Base-by-base conservation (phyloP, 768 basidiomycete genomes). In the Auricularia cornea region DNA sequence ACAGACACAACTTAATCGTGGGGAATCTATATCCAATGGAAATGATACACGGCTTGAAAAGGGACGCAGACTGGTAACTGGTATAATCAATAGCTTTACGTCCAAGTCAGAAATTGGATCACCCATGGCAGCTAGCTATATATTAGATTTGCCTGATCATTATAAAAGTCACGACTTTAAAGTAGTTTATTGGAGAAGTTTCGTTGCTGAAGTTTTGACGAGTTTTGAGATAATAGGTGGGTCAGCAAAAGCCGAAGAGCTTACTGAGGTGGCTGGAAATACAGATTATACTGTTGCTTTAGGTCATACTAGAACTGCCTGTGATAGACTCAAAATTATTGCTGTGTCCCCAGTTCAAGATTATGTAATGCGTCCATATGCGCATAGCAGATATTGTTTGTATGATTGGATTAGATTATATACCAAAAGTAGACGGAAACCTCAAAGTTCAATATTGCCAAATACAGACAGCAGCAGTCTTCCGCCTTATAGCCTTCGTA, bases 101-200 rank as follows among this genome's bases (percentile, higher is more conserved):
- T 66, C 72, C 0, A 77, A 76, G 63, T 28, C 69, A 20, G 76
- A 79, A 64, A 71, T 79, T 14, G 78, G 78, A 0, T 70, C 70
- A 16, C 78, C 78, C 0, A 75, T 78, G 72, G 72, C 72, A 1
- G 71, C 65, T 16, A 65, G 75, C 64, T 78, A 78, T 59, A 56
- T 78, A 1, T 62, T 77, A 11, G 71, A 68, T 6, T 66, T 74
- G 60, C 76, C 74, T n/a, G 79, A 80, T 63, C 76, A 77, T 29
- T 78, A 79, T 61, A 77, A 75, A 0, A 73, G 68, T 60, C 73
- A 76, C 63, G 67, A 44, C 14, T 79, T 78, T 67, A 64, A 69
- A 2, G 38, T 66, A 4, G 72, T 77, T 31, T 75, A 66, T 61
- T 80, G 77, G 78, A 61, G 66, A 52, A 57, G 57, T 8, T 79